Evolutionary conservation across 805 yeast species (phyloP).

Genomic region (Yarrowia yakushimensis): DNA sequence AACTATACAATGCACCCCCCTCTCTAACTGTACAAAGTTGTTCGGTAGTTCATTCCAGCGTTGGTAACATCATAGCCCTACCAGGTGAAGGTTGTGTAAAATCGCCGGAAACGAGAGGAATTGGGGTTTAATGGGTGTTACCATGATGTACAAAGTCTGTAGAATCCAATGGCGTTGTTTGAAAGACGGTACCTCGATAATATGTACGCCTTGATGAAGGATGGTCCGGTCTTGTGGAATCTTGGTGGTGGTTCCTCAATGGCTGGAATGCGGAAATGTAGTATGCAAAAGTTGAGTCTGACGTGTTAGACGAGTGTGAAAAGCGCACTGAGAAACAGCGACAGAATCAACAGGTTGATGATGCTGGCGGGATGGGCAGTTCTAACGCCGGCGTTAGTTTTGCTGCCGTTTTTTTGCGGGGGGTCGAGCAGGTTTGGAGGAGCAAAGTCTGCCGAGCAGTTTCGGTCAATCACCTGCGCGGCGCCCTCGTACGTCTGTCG

Average conservation of each 20-base stretch:
- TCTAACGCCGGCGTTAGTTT: neutral
- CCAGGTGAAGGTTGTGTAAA: too few species aligned
- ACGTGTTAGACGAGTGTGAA: neutral
- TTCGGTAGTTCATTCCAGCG: too few species aligned
- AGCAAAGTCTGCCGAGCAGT: slow-evolving; percentile 30
- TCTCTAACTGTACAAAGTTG: too few species aligned
- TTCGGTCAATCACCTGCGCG: slow-evolving; percentile 29
- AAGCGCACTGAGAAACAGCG: neutral
- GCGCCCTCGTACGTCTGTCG: slow-evolving; percentile 35
- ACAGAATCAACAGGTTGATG: neutral
- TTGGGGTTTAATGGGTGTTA: too few species aligned
- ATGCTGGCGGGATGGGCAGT: neutral
- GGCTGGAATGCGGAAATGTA: too few species aligned
- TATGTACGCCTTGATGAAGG: slow-evolving; percentile 19
- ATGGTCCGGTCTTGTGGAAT: neutral
- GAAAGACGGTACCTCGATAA: too few species aligned
- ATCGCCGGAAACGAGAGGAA: too few species aligned
- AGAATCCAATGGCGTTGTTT: too few species aligned
- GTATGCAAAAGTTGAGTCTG: too few species aligned
- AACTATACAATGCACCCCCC: too few species aligned
- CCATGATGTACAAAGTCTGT: too few species aligned
- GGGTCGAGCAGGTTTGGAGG: neutral
- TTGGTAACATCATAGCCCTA: too few species aligned
- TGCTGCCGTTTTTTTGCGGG: neutral
- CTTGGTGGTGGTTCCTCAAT: neutral